These are phyloP conservation scores for Ceriops zippeliana DNA, from an alignment of 345 rosid species.

Conservation along the genomic window DNA sequence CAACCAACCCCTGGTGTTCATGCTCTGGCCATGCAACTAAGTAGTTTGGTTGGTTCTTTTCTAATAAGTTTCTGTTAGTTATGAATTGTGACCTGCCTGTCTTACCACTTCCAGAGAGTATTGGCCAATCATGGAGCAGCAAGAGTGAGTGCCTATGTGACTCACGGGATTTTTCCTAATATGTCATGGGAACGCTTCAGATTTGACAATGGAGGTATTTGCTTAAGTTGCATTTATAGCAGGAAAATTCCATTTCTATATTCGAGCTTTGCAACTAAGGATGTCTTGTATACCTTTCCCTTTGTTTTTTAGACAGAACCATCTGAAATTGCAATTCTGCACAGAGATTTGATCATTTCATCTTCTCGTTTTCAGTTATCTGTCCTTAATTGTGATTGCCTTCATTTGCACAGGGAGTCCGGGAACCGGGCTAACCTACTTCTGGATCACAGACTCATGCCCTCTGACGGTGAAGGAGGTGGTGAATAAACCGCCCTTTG, in stretches of 20 bases:
- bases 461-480: constrained; percentile 75
- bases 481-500: constrained; percentile 64
- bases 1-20: too few species aligned
- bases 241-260: too few species aligned
- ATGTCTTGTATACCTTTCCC: too few species aligned
- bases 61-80: neutral
- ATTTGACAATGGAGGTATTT: constrained; percentile 73
- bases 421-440: constrained; percentile 63
- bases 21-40: too few species aligned
- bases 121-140: constrained; percentile 93
- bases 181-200: constrained; percentile 85
- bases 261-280: too few species aligned
- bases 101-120: constrained; percentile 52
- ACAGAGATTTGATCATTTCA: neutral
- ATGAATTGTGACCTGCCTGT: neutral
- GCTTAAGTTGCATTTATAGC: neutral
- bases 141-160: constrained; percentile 85
- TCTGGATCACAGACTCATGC: constrained; percentile 98
- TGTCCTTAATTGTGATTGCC: neutral
- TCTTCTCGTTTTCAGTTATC: neutral
- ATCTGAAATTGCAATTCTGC: neutral
- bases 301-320: neutral
- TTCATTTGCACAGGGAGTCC: constrained; percentile 50
- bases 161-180: constrained; percentile 94
- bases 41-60: too few species aligned